phyloP scores from a whole-genome alignment of 2,329 filamentous ascomycete genomes.

The Monilinia polystroma region DNA sequence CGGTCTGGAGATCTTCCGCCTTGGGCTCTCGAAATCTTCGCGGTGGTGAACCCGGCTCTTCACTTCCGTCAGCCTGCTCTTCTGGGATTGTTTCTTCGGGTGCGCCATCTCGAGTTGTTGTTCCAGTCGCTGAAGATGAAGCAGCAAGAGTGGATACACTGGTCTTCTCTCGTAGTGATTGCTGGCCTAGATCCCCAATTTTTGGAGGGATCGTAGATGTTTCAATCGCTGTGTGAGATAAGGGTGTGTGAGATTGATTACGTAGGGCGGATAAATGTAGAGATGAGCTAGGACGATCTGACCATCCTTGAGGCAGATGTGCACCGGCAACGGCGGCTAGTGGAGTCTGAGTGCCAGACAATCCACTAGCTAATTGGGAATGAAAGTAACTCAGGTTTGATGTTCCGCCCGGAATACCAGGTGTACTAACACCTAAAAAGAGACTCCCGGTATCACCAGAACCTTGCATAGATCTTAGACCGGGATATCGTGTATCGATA shows the following conservation, averaged over 20 bases:
- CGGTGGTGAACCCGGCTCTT: constrained; percentile 43
- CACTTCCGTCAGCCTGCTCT: constrained; percentile 38
- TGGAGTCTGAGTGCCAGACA: constrained; percentile 75
- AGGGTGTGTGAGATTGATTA: constrained; percentile 28
- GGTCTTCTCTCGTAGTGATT: constrained; percentile 54
- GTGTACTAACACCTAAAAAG: constrained; percentile 60
- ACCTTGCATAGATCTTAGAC: constrained; percentile 35
- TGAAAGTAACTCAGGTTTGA: constrained; percentile 82
- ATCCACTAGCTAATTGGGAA: constrained; percentile 67
- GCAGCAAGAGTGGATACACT: constrained; percentile 62
- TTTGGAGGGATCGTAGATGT: constrained; percentile 38
- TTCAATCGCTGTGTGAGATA: constrained; percentile 34
- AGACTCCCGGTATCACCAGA: constrained; percentile 51
- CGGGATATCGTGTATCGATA: constrained; percentile 44
- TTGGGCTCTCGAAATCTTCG: constrained; percentile 67
- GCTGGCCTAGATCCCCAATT: constrained; percentile 43
- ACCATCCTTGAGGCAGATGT: constrained; percentile 56
- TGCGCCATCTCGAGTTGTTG: constrained; percentile 55
- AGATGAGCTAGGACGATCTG: constrained; percentile 35
- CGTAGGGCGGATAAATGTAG: constrained; percentile 27
- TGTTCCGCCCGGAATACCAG: constrained; percentile 67
- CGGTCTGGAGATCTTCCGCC: constrained; percentile 86
- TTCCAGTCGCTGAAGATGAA: constrained; percentile 54
- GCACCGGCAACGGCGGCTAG: constrained; percentile 76
- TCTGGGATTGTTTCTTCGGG: constrained; percentile 35